phyloP scores from a whole-genome alignment of 306 rosid species.

The Carpinus fangiana region DNA sequence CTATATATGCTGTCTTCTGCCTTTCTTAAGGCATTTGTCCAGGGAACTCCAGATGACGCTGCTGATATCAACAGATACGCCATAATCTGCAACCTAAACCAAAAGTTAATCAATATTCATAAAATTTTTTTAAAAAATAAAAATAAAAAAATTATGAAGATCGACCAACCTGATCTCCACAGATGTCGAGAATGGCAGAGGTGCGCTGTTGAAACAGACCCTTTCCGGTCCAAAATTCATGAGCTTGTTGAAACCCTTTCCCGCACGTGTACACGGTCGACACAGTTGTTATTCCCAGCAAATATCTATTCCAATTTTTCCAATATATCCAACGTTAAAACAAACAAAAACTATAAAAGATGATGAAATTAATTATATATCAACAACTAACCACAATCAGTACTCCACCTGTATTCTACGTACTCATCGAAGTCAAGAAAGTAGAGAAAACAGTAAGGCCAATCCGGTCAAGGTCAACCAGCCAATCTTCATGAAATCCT shows the following conservation, averaged over 20 bases:
- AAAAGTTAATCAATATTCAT: too few relatives aligned
- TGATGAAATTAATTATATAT: too few relatives aligned
- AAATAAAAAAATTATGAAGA: too few relatives aligned
- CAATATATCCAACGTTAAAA: too few relatives aligned
- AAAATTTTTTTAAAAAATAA: too few relatives aligned
- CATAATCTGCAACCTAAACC: conserved; percentile 48
- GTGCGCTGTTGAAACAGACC: conserved; percentile 24
- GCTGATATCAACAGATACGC: conserved; percentile 78
- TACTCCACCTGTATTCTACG: conserved; percentile 20
- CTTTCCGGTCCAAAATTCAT: conserved; percentile 42
- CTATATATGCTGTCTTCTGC: conserved; percentile 50
- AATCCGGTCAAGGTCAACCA: conserved; percentile 52
- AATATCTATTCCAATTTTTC: conserved; percentile 43
- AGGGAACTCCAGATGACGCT: conserved; percentile 63
- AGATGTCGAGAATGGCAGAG: conserved; percentile 49
- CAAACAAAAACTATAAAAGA: too few relatives aligned
- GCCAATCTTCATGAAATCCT: conserved; percentile 54
- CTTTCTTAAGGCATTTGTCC: conserved; percentile 65
- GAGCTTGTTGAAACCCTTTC: conserved; percentile 44
- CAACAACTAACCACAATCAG: conserved; percentile 9
- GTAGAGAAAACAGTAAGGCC: conserved; percentile 55
- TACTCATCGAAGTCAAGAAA: conserved; percentile 54
- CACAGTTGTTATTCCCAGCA: conserved; percentile 54
- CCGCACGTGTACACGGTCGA: conserved; percentile 50
- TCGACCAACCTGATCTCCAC: conserved; percentile 39